A percentile compares a stretch with the other conserved stretches of the same genome.
phyloP scores from a whole-genome alignment of 768 basidiomycete species.

The Russula earlei region DNA sequence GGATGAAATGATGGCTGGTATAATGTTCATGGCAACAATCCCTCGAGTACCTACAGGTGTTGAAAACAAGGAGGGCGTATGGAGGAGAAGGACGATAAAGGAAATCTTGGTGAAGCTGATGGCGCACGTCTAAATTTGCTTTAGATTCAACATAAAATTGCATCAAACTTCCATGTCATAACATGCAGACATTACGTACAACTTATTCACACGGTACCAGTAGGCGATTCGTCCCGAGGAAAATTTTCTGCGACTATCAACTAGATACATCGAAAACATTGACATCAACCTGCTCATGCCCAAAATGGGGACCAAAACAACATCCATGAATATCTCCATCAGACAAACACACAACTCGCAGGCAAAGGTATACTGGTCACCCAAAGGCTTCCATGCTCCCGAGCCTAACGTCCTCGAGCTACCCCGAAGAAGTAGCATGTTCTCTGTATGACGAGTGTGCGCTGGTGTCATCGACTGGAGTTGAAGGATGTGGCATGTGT shows the following conservation, averaged over 20 bases:
- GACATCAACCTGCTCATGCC: too few relatives aligned
- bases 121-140: constrained; percentile 33
- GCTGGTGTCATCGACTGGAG: constrained; percentile 33
- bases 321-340: constrained; percentile 26
- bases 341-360: constrained; percentile 35
- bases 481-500: constrained; percentile 35
- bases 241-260: background rate
- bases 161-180: too few relatives aligned
- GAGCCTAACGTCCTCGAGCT: constrained; percentile 34
- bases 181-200: too few relatives aligned
- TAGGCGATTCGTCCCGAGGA: too few relatives aligned
- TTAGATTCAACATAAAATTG: too few relatives aligned
- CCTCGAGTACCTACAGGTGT: constrained; percentile 12
- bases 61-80: constrained; percentile 21
- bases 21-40: constrained; percentile 44
- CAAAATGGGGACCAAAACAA: too few relatives aligned
- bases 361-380: constrained; percentile 23
- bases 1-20: constrained; percentile 60
- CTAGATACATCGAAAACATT: too few relatives aligned
- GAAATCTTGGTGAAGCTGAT: constrained; percentile 54
- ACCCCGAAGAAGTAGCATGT: constrained; percentile 25
- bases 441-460: constrained; percentile 33
- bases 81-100: constrained; percentile 48
- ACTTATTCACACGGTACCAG: too few relatives aligned
- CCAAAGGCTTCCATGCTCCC: constrained; percentile 22